Percentiles rank a stretch among this genome's conserved stretches.
phyloP scores from a whole-genome alignment of 2,329 filamentous ascomycete genomes.

The Fusarium miscanthi region DNA sequence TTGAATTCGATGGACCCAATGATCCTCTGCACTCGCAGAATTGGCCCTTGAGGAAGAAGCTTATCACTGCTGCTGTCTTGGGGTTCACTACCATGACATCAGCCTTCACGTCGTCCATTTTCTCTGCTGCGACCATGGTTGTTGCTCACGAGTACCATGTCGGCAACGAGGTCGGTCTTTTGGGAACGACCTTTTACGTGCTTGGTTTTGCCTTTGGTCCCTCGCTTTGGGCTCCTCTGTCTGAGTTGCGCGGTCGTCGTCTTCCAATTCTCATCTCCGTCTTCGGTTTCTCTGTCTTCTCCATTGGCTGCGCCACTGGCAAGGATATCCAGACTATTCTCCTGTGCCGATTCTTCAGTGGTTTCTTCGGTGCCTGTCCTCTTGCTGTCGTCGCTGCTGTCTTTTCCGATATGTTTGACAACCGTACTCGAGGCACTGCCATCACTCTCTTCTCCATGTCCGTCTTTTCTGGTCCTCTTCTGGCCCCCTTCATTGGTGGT shows the following conservation, averaged over 20 bases:
- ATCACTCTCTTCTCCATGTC: slow-evolving; percentile 58
- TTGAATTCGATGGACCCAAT: slow-evolving; percentile 85
- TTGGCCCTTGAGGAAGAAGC: slow-evolving; percentile 83
- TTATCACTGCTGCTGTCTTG: slow-evolving; percentile 74
- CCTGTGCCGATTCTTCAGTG: slow-evolving; percentile 78
- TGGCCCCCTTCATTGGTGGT: slow-evolving; percentile 76
- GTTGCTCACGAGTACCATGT: slow-evolving; percentile 71
- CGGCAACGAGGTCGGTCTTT: slow-evolving; percentile 68
- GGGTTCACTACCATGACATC: slow-evolving; percentile 79
- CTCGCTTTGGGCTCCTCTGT: slow-evolving; percentile 77
- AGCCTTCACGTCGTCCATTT: slow-evolving; percentile 80
- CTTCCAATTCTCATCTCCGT: slow-evolving; percentile 70
- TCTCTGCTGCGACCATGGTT: slow-evolving; percentile 71
- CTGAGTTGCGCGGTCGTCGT: slow-evolving; percentile 75
- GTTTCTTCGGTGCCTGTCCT: slow-evolving; percentile 77
- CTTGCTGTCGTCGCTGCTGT: slow-evolving; percentile 76
- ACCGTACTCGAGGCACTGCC: slow-evolving; percentile 66
- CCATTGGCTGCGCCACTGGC: slow-evolving; percentile 70
- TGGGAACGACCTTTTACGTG: slow-evolving; percentile 78
- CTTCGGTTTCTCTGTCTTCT: slow-evolving; percentile 77
- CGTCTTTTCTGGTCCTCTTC: slow-evolving; percentile 73
- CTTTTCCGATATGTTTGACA: slow-evolving; percentile 78
- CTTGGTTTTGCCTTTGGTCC: slow-evolving; percentile 78
- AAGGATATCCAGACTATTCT: slow-evolving; percentile 77
- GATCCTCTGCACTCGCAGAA: slow-evolving; percentile 90